Conservation (phyloP, 2,329 filamentous ascomycete species). For the Magnaporthales sp. region DNA sequence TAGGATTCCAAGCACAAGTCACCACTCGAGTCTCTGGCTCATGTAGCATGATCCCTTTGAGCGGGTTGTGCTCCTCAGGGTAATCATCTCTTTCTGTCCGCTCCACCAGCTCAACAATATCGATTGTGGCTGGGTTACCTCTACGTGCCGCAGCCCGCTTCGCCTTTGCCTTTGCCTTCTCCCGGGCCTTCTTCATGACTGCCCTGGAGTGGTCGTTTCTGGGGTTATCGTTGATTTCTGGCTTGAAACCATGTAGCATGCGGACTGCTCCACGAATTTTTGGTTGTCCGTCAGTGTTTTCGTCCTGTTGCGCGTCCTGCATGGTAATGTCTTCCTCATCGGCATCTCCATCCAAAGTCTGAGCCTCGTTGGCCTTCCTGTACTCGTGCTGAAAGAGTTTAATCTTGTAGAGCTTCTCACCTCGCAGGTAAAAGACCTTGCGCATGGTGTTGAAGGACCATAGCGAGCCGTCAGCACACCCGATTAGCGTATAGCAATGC, state of each 20-base stretch:
- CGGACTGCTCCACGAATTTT: conserved; percentile 35
- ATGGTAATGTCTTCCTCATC: not conserved
- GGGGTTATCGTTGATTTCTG: conserved; percentile 40
- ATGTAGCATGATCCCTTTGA: conserved; percentile 35
- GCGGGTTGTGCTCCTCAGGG: conserved; percentile 12
- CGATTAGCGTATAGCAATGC: conserved; percentile 44
- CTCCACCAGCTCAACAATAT: not conserved
- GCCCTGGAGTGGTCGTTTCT: conserved; percentile 3
- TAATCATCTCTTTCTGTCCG: conserved; percentile 13
- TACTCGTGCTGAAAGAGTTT: conserved; percentile 48
- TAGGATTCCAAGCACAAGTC: conserved; percentile 59
- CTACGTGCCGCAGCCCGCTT: not conserved
- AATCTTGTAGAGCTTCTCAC: conserved; percentile 28
- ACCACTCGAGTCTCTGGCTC: conserved; percentile 57
- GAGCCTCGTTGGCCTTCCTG: conserved; percentile 20
- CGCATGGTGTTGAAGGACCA: conserved; percentile 30
- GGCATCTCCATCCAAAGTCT: not conserved
- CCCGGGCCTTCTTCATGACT: conserved; percentile 6
- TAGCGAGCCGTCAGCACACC: conserved; percentile 37
- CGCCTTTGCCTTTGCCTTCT: conserved; percentile 13
- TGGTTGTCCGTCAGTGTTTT: conserved; percentile 14
- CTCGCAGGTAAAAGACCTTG: conserved; percentile 31
- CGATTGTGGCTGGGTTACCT: not conserved
- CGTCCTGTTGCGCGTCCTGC: conserved; percentile 5
- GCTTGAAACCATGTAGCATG: conserved; percentile 41